A percentile compares a stretch with the other conserved stretches of the same genome.
phyloP scores from a whole-genome alignment of 176 grass and related monocot species.

The Urochloa ruziziensis region DNA sequence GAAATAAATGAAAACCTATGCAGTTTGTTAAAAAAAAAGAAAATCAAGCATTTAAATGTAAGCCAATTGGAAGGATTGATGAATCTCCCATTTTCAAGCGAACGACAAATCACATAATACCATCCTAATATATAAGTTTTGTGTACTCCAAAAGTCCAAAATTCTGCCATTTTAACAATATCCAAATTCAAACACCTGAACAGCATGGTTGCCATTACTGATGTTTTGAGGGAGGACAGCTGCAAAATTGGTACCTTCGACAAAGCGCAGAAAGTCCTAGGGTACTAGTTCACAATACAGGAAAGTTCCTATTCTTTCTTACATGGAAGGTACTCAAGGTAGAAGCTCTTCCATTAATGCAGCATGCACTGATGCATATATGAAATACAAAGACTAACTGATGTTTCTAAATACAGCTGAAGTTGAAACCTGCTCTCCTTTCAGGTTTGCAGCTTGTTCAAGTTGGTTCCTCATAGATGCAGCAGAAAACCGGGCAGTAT shows the following conservation, averaged over 20 bases:
- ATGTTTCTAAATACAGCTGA: slow-evolving; percentile 49
- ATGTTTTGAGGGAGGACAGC: slow-evolving; percentile 22
- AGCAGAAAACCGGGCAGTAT: slow-evolving; percentile 61
- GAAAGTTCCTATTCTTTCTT: slow-evolving; percentile 26
- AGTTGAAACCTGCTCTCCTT: slow-evolving; percentile 91
- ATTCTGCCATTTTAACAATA: slow-evolving; percentile 13
- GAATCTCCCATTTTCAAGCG: not conserved
- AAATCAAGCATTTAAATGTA: not conserved
- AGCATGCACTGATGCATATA: slow-evolving; percentile 30
- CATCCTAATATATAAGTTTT: slow-evolving; percentile 7
- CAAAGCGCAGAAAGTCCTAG: slow-evolving; percentile 21
- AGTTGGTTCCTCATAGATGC: slow-evolving; percentile 80
- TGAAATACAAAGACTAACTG: slow-evolving; percentile 48
- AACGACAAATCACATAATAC: slow-evolving; percentile 24
- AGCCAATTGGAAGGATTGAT: not conserved
- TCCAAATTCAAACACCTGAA: slow-evolving; percentile 1
- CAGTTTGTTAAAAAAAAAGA: not conserved
- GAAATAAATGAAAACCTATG: not conserved
- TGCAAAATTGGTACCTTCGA: slow-evolving; percentile 28
- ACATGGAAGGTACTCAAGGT: slow-evolving; percentile 37
- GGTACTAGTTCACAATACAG: slow-evolving; percentile 26
- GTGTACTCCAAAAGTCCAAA: not conserved
- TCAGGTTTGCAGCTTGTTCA: slow-evolving; percentile 83
- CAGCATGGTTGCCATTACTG: slow-evolving; percentile 10
- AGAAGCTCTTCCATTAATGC: slow-evolving; percentile 12